These are phyloP conservation scores for Vitis riparia DNA, from an alignment of 164 flowering plant species.

Conservation along the genomic window DNA sequence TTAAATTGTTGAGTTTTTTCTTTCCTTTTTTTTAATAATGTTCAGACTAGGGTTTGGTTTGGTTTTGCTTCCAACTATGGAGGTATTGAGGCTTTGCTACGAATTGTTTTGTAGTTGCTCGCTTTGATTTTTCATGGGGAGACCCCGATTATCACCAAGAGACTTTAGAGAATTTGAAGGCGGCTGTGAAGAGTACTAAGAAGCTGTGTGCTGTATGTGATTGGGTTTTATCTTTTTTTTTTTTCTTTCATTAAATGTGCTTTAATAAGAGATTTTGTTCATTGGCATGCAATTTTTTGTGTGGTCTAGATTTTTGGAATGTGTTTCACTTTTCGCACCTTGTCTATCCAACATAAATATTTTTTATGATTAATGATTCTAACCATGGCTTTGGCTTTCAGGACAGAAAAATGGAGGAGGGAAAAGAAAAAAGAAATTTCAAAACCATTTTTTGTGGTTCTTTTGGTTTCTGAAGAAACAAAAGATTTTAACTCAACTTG, in stretches of 20 bases:
- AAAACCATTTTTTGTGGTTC: no score
- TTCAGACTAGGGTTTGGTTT: not conserved
- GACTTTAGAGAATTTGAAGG: constrained; percentile 83
- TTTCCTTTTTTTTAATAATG: not conserved
- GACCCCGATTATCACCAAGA: constrained; percentile 78
- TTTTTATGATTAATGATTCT: no score
- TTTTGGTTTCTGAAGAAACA: no score
- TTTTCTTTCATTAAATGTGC: not conserved
- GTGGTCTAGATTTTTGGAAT: no score
- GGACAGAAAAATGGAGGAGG: no score
- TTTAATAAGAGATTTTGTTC: not conserved
- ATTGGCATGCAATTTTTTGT: not conserved
- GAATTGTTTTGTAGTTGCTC: constrained; percentile 55
- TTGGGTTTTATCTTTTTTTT: not conserved
- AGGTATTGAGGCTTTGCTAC: not conserved
- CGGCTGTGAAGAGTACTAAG: constrained; percentile 76
- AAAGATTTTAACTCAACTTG: no score
- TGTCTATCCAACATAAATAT: no score
- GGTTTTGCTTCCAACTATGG: not conserved
- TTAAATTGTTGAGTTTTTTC: not conserved
- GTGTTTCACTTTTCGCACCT: no score
- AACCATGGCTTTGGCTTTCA: no score
- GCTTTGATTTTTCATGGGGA: constrained; percentile 95
- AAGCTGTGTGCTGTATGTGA: constrained; percentile 88
- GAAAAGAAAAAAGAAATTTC: no score